phyloP scores from a whole-genome alignment of 345 rosid genomes.

The Syzygium oleosum region DNA sequence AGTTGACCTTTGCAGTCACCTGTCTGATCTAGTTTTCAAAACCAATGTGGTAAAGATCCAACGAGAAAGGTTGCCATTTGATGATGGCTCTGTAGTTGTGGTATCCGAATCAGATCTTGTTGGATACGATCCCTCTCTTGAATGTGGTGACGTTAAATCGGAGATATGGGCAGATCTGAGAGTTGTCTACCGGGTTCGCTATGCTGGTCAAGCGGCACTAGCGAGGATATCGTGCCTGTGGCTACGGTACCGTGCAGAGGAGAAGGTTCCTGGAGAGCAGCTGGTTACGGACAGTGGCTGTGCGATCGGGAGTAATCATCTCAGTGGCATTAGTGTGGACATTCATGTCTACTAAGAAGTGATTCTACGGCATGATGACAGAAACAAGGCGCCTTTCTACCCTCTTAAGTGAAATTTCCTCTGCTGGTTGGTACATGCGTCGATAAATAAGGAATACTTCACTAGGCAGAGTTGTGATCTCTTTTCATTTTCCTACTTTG shows the following conservation, averaged over 20 bases:
- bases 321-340: conserved; percentile 67
- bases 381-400: not conserved
- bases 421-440: not conserved
- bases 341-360: conserved; percentile 66
- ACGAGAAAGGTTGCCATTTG: conserved; percentile 52
- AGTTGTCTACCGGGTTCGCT: conserved; percentile 57
- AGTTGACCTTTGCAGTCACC: conserved; percentile 7
- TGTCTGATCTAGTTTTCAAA: conserved; percentile 15
- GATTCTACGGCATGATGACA: not conserved
- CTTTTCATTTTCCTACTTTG: not conserved
- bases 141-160: conserved; percentile 18
- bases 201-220: conserved; percentile 57
- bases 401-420: not conserved
- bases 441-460: conserved; percentile 11
- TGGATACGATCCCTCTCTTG: conserved; percentile 45
- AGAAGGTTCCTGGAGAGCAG: conserved; percentile 40
- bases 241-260: conserved; percentile 47
- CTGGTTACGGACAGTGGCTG: conserved; percentile 25
- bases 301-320: conserved; percentile 16
- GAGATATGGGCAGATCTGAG: conserved; percentile 59
- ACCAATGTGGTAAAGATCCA: conserved; percentile 8
- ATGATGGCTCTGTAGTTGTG: conserved; percentile 71
- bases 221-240: conserved; percentile 71
- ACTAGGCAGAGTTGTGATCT: not conserved
- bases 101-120: conserved; percentile 79